Percentiles rank a stretch among this genome's conserved stretches.
Evolutionary conservation across 306 rosid genomes (phyloP).

Genomic region (Sphenostylis stenocarpa): DNA sequence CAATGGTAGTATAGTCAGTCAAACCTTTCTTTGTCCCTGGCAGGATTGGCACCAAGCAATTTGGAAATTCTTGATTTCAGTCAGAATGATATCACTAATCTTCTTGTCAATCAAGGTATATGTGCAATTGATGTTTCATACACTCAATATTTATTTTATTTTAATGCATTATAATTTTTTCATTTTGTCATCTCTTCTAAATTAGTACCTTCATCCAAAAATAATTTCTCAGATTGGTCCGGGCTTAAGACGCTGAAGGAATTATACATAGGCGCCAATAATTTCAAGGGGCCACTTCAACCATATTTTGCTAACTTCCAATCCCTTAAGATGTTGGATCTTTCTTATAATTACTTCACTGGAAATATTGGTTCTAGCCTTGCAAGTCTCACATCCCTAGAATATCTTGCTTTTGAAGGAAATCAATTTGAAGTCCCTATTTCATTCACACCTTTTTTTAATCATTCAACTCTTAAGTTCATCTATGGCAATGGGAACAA

Average conservation of each 20-base stretch:
- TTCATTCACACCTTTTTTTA: not conserved
- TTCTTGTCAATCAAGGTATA: not conserved
- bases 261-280: not conserved
- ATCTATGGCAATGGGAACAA: not conserved
- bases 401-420: not conserved
- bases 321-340: not conserved
- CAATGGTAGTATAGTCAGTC: not conserved
- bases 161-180: not conserved
- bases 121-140: not conserved
- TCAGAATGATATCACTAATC: not conserved
- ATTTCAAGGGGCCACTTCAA: constrained; percentile 13
- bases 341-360: not conserved
- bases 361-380: not conserved
- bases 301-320: constrained; percentile 16
- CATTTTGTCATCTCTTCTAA: not conserved
- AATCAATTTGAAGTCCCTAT: constrained; percentile 29
- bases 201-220: not conserved
- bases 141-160: not conserved
- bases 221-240: constrained; percentile 6
- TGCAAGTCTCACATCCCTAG: constrained; percentile 25
- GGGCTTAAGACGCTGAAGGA: constrained; percentile 13
- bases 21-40: not conserved
- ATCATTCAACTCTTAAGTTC: constrained; percentile 9
- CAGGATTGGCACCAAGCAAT: not conserved
- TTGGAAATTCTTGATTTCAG: constrained; percentile 3